Evolutionary conservation across 306 rosid genomes (phyloP).

Genomic region (Betula pendula): DNA sequence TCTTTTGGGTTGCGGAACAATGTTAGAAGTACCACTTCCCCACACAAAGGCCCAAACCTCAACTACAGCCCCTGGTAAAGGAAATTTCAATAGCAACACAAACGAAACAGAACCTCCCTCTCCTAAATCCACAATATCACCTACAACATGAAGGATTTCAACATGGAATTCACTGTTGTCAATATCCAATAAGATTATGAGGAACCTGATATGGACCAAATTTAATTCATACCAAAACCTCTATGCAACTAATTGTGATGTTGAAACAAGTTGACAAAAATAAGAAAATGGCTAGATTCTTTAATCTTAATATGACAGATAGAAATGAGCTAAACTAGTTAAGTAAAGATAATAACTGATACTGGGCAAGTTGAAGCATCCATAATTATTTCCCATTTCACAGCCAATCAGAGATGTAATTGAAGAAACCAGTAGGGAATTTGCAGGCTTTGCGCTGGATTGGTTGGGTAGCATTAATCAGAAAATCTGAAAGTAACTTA

Average conservation of each 20-base stretch:
- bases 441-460: no score
- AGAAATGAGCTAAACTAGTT: background rate
- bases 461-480: no score
- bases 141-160: background rate
- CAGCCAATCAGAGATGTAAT: no score
- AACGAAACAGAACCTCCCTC: background rate
- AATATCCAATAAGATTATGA: background rate
- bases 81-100: background rate
- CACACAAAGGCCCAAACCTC: background rate
- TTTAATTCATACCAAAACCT: background rate
- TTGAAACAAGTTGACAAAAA: slow-evolving; percentile 1
- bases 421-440: no score
- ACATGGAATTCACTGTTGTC: background rate
- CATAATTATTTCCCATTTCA: no score
- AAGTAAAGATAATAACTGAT: background rate
- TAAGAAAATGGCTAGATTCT: background rate
- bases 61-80: background rate
- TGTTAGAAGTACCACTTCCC: background rate
- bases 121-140: background rate
- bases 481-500: no score
- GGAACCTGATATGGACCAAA: background rate
- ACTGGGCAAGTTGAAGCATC: no score
- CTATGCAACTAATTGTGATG: background rate
- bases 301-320: background rate
- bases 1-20: background rate